Base-by-base conservation (phyloP, 2,329 filamentous ascomycete genomes). In the Microascus cirrosus region DNA sequence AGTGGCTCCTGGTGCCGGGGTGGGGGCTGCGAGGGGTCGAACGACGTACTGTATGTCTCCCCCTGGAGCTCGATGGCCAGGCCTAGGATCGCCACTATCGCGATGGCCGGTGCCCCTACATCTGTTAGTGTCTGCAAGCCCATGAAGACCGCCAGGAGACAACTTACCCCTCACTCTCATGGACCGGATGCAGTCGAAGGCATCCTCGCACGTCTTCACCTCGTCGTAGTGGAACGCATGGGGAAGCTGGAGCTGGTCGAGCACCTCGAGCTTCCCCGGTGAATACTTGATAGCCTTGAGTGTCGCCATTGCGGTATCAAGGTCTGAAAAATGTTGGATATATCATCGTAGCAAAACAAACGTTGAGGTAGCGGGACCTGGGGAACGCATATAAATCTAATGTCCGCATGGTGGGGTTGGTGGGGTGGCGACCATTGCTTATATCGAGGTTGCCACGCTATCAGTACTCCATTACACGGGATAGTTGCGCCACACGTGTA, bases 21-120 rank as follows among this genome's bases (percentile, higher is more conserved):
- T 42, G 36, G 36, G 3, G 36, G 36, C 12, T 42, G 36, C 4
- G 10, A 3, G 4, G 36, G 36, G 36, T 6, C 12, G 12, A 71
- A n/a, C n/a, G n/a, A n/a, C 73, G 60, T 65, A 74, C 74, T 68
- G 64, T 73, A 75, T 54, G 67, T 71, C 60, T 79, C 79, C 8
- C 81, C 80, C 55, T 84, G 76, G 10, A 97, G 73, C 70, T 97
- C 93, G 10, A 96, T 89, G 1, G 91, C 92, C 39, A 96, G 81
- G 2, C 89, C 86, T 36, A 99, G 81, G 22, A 89, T 89, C 24
- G 94, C 94, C n/a, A 99, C 94, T 62, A 99, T 97, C 52, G 94
- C 94, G 70, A 99, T 99, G 53, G 94, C 94, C 0, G 94, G 94
- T 5, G 94, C 94, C 36, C 73, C 61, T 62, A 42, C 34, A 11